phyloP scores from a whole-genome alignment of 2,329 filamentous ascomycete genomes.

The Fusarium palustre region DNA sequence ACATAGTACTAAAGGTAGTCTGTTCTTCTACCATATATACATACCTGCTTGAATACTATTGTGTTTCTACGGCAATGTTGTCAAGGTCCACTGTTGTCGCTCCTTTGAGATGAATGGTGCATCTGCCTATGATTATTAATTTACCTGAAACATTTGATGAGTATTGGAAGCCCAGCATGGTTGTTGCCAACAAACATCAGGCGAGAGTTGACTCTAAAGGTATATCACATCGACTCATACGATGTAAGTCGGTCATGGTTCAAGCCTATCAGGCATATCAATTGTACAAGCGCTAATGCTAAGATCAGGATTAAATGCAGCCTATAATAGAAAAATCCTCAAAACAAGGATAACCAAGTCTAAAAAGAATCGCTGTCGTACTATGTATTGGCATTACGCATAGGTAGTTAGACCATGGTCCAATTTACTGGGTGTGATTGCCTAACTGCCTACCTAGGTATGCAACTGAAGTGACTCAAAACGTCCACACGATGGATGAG shows the following conservation, averaged over 20 bases:
- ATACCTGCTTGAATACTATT: not conserved
- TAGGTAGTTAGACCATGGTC: not conserved
- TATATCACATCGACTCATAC: not conserved
- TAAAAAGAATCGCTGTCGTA: not conserved
- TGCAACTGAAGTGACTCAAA: constrained; percentile 39
- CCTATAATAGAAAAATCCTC: not conserved
- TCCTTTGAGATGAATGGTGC: too few relatives aligned
- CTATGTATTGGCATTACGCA: not conserved
- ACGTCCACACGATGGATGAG: not conserved
- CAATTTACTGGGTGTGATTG: not conserved
- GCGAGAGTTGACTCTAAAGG: not conserved
- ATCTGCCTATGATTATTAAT: too few relatives aligned
- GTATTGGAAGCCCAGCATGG: not conserved
- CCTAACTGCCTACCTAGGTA: too few relatives aligned
- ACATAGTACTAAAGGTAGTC: not conserved
- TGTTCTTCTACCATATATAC: not conserved
- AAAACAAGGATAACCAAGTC: not conserved
- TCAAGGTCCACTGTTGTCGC: too few relatives aligned
- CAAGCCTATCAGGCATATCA: not conserved
- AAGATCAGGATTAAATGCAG: not conserved
- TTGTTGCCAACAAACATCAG: not conserved
- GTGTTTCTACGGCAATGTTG: too few relatives aligned
- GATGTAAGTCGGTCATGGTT: not conserved
- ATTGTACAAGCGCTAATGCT: not conserved
- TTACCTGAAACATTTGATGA: not conserved